These are phyloP conservation scores for Phytophthora pisi DNA, from an alignment of 352 stramenopile genomes.

Conservation along the genomic window DNA sequence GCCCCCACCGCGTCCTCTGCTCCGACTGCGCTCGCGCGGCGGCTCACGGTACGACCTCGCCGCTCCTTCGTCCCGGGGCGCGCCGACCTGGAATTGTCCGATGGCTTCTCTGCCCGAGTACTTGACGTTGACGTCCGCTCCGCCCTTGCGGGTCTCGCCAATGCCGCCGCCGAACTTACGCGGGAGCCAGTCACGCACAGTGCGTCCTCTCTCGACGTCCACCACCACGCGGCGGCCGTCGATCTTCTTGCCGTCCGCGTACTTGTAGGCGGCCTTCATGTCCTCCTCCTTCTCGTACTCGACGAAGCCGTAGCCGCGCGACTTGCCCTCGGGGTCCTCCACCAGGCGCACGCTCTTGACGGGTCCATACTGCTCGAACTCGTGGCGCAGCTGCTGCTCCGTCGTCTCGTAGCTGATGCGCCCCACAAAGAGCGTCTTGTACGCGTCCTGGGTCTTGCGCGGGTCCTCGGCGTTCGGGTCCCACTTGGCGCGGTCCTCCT, in stretches of 20 bases:
- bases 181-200: conserved; percentile 96
- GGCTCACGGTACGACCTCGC: conserved; percentile 29
- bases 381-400: conserved; percentile 96
- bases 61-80: conserved; percentile 37
- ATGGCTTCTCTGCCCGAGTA: conserved; percentile 74
- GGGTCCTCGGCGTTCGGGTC: conserved; percentile 67
- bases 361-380: conserved; percentile 96
- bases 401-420: conserved; percentile 98
- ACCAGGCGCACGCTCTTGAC: conserved; percentile 92
- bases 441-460: conserved; percentile 89
- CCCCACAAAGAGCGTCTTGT: conserved; percentile 98
- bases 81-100: conserved; percentile 41
- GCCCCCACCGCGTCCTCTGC: conserved; percentile 41
- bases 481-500: conserved; percentile 68
- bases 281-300: conserved; percentile 98
- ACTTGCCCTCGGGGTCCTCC: conserved; percentile 90
- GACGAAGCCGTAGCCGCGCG: conserved; percentile 97
- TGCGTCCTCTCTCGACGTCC: conserved; percentile 98
- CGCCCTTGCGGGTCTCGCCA: conserved; percentile 85
- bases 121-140: conserved; percentile 84
- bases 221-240: conserved; percentile 96
- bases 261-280: conserved; percentile 96
- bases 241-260: conserved; percentile 95
- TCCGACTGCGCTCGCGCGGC: conserved; percentile 43
- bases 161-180: conserved; percentile 95